Evolutionary conservation across 768 basidiomycete species (phyloP), one percentile per base, ranked within the genome.

Genomic region (Trichaptum fuscoviolaceum): DNA sequence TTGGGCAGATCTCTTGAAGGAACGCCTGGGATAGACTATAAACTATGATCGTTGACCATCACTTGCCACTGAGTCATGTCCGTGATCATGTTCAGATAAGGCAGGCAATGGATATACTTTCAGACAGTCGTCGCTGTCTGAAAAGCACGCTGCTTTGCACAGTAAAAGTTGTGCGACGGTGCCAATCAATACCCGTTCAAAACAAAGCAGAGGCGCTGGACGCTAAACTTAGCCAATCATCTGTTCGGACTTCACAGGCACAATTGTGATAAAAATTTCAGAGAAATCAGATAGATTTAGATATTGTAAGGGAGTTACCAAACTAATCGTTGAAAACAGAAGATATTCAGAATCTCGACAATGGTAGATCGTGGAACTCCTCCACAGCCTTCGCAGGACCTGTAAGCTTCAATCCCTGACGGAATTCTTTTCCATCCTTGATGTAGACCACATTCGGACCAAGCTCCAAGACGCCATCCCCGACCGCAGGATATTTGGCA

Each of bases 361-460:
- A 74, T 23, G 89, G 90, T 64, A 91, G 78, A 77, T 93, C 92
- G 35, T 84, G 85, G 90, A 90, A 93, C 63, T 86, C 77, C 0
- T 87, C 88, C 69, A 94, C 78, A 1, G 93, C 87, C 52, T 81
- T 81, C n/a, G 90, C 84, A 68, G 83, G 82, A 27, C 81, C 80
- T 4, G 89, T 84, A 20, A 81, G 75, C 57, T 75, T 73, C 63
- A 96, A 76, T 9, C 80, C 75, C 30, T 82, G 81, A 75, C 86
- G 93, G 82, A 95, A 95, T 27, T 75, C 77, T 67, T 84, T 79
- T 35, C 87, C 73, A 71, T 94, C 89, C 66, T 88, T 75, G 65
- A 96, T 85, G 70, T 83, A 84, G 9, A 83, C 83, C 7, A 85
- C 89, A 30, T 81, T 81, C 5, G 77, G 77, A 64, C 79, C 77